Evolutionary conservation across 2,329 filamentous ascomycete genomes (phyloP), one percentile per base, ranked within the genome.

Genomic region (Alternaria ventricosa): DNA sequence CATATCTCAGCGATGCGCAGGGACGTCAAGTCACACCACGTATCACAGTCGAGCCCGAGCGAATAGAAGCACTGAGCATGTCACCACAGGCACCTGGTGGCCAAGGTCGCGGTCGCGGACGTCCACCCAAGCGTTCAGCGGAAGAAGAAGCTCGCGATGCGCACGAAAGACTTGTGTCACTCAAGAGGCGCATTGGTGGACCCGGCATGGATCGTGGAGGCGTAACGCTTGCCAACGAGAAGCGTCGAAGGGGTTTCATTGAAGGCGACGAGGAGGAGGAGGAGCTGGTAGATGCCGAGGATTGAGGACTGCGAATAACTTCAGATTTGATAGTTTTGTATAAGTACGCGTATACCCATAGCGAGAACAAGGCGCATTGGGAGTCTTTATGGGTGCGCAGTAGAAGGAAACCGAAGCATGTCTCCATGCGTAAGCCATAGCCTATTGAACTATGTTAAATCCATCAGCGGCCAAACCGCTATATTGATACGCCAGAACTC

Each of bases 151-250:
- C 84, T 5, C 70, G 76, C 44, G 80, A 84, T 50, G 78, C 83
- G 4, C 69, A 84, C 15, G 76, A 79, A 56, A 82, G 83, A 9
- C 77, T 88, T 33, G 78, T 83, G 33, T 79, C 81, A 46, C 83
- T 83, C 63, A 88, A 88, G 72, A 79, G 79, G 53, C 79, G 80
- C 22, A 78, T 87, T 65, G 87, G 87, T 3, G 81, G 84, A 4
- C 78, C 78, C 13, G 85, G 83, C 0, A 79, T 89, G 69, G 87
- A 87, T 59, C 80, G 82, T 47, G 84, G 82, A 44, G 87, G 87
- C 5, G 83, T 83, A 44, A 83, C 81, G 22, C 75, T 89, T 6
- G 86, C 84, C 5, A 89, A 84, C 30, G 81, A 83, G 20, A 82
- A 84, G 65, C 81, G 86, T 28, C 81, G 84, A 60, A 71, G 75